A percentile compares a stretch with the other conserved stretches of the same genome.
phyloP scores from a whole-genome alignment of 2,329 filamentous ascomycete species.

The Monilinia vaccinii-corymbosi region DNA sequence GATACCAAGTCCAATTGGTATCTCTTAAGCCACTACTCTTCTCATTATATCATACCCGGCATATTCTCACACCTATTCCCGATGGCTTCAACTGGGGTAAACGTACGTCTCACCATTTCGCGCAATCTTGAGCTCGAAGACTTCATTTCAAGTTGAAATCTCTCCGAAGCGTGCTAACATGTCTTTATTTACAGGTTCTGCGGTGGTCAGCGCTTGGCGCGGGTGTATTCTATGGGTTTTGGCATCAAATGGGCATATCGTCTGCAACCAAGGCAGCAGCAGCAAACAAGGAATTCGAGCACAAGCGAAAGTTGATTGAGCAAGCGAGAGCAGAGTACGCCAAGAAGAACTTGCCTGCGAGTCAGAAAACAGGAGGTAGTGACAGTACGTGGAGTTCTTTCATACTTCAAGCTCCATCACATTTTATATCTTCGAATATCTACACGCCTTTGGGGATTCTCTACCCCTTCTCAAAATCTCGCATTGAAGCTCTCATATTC shows the following conservation, averaged over 20 bases:
- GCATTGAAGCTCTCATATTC: not conserved
- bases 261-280: constrained; percentile 60
- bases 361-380: constrained; percentile 31
- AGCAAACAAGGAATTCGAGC: constrained; percentile 74
- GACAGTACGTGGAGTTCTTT: constrained; percentile 27
- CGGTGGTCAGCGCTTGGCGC: constrained; percentile 90
- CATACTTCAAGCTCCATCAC: not conserved
- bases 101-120: constrained; percentile 35
- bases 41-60: constrained; percentile 9
- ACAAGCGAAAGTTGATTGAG: constrained; percentile 85
- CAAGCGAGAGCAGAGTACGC: constrained; percentile 86
- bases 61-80: constrained; percentile 11
- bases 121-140: constrained; percentile 4
- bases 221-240: constrained; percentile 92
- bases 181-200: constrained; percentile 59
- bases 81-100: constrained; percentile 40
- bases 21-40: constrained; percentile 13
- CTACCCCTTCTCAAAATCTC: not conserved
- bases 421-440: not conserved
- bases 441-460: not conserved
- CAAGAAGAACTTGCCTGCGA: constrained; percentile 58
- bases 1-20: constrained; percentile 26
- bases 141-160: not conserved
- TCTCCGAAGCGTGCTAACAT: not conserved
- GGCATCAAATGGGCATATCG: constrained; percentile 78